Conservation (phyloP, 192 early-diverging fungal genomes). For the Dissophora ornata region DNA sequence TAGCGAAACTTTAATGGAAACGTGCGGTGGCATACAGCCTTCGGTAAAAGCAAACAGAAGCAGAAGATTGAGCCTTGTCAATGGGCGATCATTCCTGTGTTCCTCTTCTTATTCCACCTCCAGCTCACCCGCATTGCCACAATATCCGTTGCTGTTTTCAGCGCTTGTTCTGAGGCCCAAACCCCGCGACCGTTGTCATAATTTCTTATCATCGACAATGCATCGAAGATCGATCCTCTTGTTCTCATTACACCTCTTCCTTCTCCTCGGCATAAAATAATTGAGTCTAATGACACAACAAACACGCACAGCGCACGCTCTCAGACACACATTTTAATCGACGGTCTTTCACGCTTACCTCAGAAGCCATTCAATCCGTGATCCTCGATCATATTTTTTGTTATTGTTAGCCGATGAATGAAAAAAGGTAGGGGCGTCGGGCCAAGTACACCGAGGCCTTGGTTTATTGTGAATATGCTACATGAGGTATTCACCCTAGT, state of each 20-base stretch:
- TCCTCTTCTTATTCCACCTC: neutral
- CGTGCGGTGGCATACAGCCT: neutral
- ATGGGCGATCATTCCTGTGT: neutral
- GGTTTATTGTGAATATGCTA: too few relatives aligned
- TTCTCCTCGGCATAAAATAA: neutral
- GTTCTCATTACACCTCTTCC: neutral
- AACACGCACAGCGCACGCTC: neutral
- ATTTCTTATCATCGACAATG: neutral
- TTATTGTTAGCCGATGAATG: too few relatives aligned
- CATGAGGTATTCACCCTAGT: too few relatives aligned
- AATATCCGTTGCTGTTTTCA: too few relatives aligned
- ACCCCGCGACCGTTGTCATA: neutral
- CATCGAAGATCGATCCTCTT: conserved; percentile 2
- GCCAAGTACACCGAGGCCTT: too few relatives aligned
- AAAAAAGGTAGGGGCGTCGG: too few relatives aligned
- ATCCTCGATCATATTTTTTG: too few relatives aligned
- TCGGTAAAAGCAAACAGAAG: neutral
- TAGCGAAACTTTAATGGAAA: neutral
- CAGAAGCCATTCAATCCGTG: neutral
- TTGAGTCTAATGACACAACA: neutral
- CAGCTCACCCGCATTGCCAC: too few relatives aligned
- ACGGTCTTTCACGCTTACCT: neutral
- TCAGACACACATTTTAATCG: neutral
- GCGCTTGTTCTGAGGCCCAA: neutral
- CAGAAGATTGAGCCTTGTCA: neutral